Conservation (phyloP, 805 yeast species). For the Kodamaea laetipori region DNA sequence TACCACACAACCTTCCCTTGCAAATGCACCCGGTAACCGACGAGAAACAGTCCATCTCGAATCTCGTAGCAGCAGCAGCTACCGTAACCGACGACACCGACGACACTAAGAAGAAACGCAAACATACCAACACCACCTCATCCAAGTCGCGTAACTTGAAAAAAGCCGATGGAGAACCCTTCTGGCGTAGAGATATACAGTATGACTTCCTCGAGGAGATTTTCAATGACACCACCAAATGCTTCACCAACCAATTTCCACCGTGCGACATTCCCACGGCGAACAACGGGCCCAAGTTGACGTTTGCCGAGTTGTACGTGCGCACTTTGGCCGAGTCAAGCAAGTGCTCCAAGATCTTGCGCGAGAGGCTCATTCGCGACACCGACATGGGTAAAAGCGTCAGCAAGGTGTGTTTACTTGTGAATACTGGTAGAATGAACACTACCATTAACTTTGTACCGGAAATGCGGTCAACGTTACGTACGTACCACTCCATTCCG, state of each 20-base stretch:
- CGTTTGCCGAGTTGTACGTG: slow-evolving; percentile 83
- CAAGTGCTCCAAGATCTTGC: slow-evolving; percentile 78
- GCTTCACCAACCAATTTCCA: slow-evolving; percentile 67
- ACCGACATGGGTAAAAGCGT: slow-evolving; percentile 66
- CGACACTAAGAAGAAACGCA: slow-evolving; percentile 20
- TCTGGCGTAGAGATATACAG: slow-evolving; percentile 86
- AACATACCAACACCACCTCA: slow-evolving; percentile 19
- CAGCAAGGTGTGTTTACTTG: slow-evolving; percentile 80
- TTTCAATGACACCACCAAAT: slow-evolving; percentile 61
- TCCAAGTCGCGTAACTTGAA: slow-evolving; percentile 62
- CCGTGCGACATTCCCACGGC: slow-evolving; percentile 40
- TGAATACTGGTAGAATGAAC: slow-evolving; percentile 90
- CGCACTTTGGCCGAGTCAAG: slow-evolving; percentile 79
- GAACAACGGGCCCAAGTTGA: slow-evolving; percentile 48
- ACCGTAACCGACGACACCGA: slow-evolving; percentile 11
- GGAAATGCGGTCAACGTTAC: slow-evolving; percentile 89
- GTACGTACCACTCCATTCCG: slow-evolving; percentile 94
- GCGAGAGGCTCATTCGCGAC: slow-evolving; percentile 71
- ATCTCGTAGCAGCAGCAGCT: slow-evolving; percentile 4
- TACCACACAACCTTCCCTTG: no score
- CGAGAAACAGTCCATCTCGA: background rate
- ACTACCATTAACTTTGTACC: slow-evolving; percentile 94
- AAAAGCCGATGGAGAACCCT: slow-evolving; percentile 89
- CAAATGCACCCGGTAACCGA: no score
- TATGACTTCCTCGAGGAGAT: slow-evolving; percentile 69